Evolutionary conservation across 768 basidiomycete species (phyloP), one percentile per base, ranked within the genome.

Genomic region (Dentipellis sp.): DNA sequence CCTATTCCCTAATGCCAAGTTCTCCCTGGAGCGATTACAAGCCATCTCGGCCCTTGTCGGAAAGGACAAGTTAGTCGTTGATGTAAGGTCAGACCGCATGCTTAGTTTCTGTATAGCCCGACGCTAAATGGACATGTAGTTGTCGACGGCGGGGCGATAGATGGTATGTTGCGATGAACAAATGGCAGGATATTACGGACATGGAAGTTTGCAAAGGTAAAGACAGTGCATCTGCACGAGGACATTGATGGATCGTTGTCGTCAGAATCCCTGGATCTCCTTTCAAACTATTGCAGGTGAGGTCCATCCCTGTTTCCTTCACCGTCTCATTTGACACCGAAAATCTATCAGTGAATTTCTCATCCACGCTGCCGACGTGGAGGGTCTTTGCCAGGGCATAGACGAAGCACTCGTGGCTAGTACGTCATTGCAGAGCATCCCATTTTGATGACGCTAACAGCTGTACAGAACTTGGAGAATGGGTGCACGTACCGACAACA

Each of bases 101-200:
- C 29, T 29, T 29, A 3, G 29, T 29, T 3, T 29, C 29, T 29
- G 29, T 6, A 5, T 14, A 16, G 11, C 42, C 4, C 19, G 42
- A 45, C 42, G 14, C n/a, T 19, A 45, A 45, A 22, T 2, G 35
- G 16, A 45, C 29, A 29, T 29, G 14, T 59, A 97, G 95, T 67
- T 99, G 95, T 71, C 84, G 95, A 17, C 78, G 81, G 61, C 73
- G 83, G 65, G 86, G 73, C 9, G 74, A 81, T 48, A 82, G 74
- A 59, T 99, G 97, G 97, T 75, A 92, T 36, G 88, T 99, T 11
- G 94, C 95, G 10, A 97, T 94, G 94, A 95, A 98, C 73, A 94
- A 92, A 67, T 99, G 97, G 97, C 94, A 95, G 66, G 86, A 89
- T 58, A 78, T 97, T 52, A 97, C 97, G 0, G 91, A 97, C 64